Base-by-base conservation (phyloP, 2,329 filamentous ascomycete species). In the Didymella sp. region DNA sequence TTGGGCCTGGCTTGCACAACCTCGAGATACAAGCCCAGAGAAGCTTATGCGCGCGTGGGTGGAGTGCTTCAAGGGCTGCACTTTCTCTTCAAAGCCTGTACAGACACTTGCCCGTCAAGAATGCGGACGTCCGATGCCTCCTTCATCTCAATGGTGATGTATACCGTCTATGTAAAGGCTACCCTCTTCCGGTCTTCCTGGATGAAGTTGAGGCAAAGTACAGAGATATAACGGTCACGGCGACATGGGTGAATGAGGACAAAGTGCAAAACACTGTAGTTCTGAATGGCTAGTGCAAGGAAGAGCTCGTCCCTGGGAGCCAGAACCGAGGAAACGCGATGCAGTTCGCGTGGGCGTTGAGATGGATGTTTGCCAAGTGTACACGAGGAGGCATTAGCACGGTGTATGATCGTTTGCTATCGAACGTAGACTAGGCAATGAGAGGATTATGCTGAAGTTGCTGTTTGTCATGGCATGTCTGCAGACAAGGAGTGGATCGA, bases 261-360 rank as follows among this genome's bases (percentile, higher is more conserved):
- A 5, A 15, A 19, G 5, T 13, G 8, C 8, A 6, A 13, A 6
- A 22, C 22, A 24, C 21, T 11, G 31, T 27, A 2, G n/a, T 48
- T 21, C 24, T 47, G 3, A 31, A 9, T 3, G 48, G 54, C 1
- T 12, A 19, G 13, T 31, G 48, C 21, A 22, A 30, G 6, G 54
- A 57, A 21, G 48, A 51, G 37, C 48, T 57, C 25, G 42, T 48
- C 24, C 30, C 48, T 13, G 47, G 37, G 3, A 38, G 37, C n/a
- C 28, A 27, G 11, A 38, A 51, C n/a, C 7, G 48, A 8, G 42
- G 43, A 6, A 19, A 19, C 8, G 35, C 43, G 9, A 17, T 27
- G 30, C 54, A 57, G 42, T 57, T 57, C 22, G 43, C 54, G 4
- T 57, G 54, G 54, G 43, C 43, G 1, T 48, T 57, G 12, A 43